These are phyloP conservation scores for Debaryomyces coudertii DNA, from an alignment of 1,139 yeast species.

Conservation along the genomic window DNA sequence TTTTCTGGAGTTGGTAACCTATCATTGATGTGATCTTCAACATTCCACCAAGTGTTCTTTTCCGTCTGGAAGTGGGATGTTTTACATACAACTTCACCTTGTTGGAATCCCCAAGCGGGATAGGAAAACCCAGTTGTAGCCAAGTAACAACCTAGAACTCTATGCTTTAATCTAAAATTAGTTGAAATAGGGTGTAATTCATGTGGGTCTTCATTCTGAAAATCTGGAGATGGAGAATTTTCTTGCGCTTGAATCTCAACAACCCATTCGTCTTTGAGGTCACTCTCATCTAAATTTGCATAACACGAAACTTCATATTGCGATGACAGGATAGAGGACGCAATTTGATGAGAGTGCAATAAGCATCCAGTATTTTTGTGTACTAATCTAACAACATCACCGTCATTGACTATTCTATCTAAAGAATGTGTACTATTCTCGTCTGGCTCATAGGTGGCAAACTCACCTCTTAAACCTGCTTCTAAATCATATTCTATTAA, in stretches of 20 bases:
- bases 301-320: slow-evolving; percentile 71
- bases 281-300: slow-evolving; percentile 58
- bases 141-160: slow-evolving; percentile 67
- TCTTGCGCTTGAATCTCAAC: slow-evolving; percentile 65
- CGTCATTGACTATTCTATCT: slow-evolving; percentile 39
- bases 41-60: slow-evolving; percentile 80
- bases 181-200: slow-evolving; percentile 71
- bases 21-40: slow-evolving; percentile 65
- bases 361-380: slow-evolving; percentile 58
- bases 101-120: slow-evolving; percentile 83
- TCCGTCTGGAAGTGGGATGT: slow-evolving; percentile 52
- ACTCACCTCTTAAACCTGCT: slow-evolving; percentile 26
- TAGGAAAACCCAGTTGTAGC: slow-evolving; percentile 72
- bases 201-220: slow-evolving; percentile 42
- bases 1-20: slow-evolving; percentile 39
- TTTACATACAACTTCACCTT: slow-evolving; percentile 78
- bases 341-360: slow-evolving; percentile 64
- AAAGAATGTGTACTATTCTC: slow-evolving; percentile 27
- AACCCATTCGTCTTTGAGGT: slow-evolving; percentile 71
- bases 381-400: slow-evolving; percentile 56
- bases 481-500: slow-evolving; percentile 48
- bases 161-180: slow-evolving; percentile 64
- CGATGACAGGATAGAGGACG: slow-evolving; percentile 56
- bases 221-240: slow-evolving; percentile 50
- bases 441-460: slow-evolving; percentile 36